Evolutionary conservation across 305 asterid species (phyloP).

Genomic region (Fraxinus latifolia): DNA sequence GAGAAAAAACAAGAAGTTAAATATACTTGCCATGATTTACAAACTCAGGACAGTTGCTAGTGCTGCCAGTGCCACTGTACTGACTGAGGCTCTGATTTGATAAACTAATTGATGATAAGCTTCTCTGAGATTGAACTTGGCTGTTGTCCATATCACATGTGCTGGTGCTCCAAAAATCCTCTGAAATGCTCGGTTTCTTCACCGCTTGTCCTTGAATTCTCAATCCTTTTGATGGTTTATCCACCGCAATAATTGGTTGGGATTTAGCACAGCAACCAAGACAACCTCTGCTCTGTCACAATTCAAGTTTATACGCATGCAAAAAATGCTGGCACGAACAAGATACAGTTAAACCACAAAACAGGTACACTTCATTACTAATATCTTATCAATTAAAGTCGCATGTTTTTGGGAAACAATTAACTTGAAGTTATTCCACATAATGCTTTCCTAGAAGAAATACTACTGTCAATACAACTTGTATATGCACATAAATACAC

Average conservation of each 20-base stretch:
- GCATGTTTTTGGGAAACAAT: neutral
- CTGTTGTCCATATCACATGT: slow-evolving; percentile 65
- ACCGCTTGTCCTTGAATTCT: slow-evolving; percentile 67
- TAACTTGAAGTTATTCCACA: neutral
- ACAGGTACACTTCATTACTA: neutral
- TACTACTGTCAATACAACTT: neutral
- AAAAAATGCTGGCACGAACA: slow-evolving; percentile 21
- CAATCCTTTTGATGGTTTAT: slow-evolving; percentile 76
- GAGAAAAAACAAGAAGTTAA: neutral
- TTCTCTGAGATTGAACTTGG: slow-evolving; percentile 67
- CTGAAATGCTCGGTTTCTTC: slow-evolving; percentile 55
- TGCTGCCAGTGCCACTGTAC: slow-evolving; percentile 39
- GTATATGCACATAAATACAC: neutral
- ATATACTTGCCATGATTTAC: slow-evolving; percentile 59
- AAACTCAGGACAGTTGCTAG: slow-evolving; percentile 52
- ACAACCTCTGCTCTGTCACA: slow-evolving; percentile 79
- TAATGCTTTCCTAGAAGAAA: neutral
- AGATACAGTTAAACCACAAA: neutral
- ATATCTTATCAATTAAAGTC: neutral
- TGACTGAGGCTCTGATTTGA: slow-evolving; percentile 52
- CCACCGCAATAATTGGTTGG: slow-evolving; percentile 61
- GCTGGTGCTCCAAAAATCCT: slow-evolving; percentile 88
- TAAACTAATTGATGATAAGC: slow-evolving; percentile 62
- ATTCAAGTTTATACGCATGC: slow-evolving; percentile 45
- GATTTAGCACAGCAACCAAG: slow-evolving; percentile 70